phyloP scores from a whole-genome alignment of 257 asterid genomes.

The Orobanche coerulescens region DNA sequence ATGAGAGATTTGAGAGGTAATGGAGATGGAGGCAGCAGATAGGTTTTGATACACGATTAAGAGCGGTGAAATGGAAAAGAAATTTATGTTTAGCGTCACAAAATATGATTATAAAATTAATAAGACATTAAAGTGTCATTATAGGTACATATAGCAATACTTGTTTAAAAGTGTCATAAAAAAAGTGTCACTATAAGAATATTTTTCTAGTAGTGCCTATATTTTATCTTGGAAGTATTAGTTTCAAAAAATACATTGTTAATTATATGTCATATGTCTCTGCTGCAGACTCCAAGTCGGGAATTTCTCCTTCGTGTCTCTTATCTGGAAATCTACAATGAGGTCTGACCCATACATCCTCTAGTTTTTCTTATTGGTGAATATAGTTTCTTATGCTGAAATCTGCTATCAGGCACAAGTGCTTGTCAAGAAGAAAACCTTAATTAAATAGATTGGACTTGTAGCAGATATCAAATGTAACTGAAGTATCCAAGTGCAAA shows the following conservation, averaged over 20 bases:
- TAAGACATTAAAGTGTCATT: too few species aligned
- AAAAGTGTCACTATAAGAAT: conserved; percentile 95
- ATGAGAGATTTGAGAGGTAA: too few species aligned
- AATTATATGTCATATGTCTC: conserved; percentile 17
- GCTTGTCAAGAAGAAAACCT: neutral
- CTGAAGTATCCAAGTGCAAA: conserved; percentile 1
- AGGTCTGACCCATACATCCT: conserved; percentile 24
- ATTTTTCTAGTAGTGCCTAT: conserved; percentile 66
- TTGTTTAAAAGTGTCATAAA: too few species aligned
- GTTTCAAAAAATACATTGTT: too few species aligned
- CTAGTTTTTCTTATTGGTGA: conserved; percentile 16
- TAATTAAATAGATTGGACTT: neutral
- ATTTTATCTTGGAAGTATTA: conserved; percentile 25
- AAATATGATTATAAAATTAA: too few species aligned
- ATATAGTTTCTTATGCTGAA: conserved; percentile 14
- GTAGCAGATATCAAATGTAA: neutral
- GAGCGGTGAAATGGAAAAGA: too few species aligned
- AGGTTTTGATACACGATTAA: too few species aligned
- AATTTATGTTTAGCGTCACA: too few species aligned
- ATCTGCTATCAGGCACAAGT: conserved; percentile 1
- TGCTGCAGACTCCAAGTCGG: conserved; percentile 84
- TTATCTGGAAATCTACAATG: too few species aligned
- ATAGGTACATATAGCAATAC: too few species aligned
- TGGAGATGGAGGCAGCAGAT: too few species aligned
- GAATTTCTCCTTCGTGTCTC: conserved; percentile 94